Base-by-base conservation (phyloP, 345 rosid genomes). In the Eucalyptus albens region DNA sequence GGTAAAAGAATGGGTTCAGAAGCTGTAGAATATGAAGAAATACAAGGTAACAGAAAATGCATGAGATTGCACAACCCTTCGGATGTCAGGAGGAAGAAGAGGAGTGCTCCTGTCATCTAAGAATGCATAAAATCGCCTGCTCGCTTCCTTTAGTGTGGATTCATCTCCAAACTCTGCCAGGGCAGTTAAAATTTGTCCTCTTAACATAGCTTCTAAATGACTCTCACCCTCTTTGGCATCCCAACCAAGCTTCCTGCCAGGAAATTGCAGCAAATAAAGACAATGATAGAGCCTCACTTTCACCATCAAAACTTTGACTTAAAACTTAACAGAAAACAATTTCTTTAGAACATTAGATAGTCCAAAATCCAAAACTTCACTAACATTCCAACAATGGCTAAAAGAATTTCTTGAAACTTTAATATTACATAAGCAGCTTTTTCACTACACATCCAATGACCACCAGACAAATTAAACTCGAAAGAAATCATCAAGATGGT, bases 161-260 rank as follows among this genome's bases (percentile, higher is more conserved):
- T 93, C 97, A 93, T 96, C 95, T 50, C 99, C 98, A 90, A 93
- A 92, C 62, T 85, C 89, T 87, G 97, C 97, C 89, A 98, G 97
- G 80, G 97, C 99, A 89, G 96, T 92, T 92, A 96, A 91, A 89
- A 98, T 87, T 94, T 98, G 98, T 90, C 98, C 99, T 93, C 99
- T 96, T 93, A 97, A 93, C 99, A 97, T 94, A 53, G 98, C 93
- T 91, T 98, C 97, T 85, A 96, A 95, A 93, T 96, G 99, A 87
- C 97, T 95, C 94, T 98, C 99, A 29, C 98, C 98, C 91, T 91
- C 90, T 91, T 95, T 98, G 89, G 97, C 92, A 26, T 96, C 99
- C 99, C 99, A 98, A 86, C 99, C 97, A 77, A 96, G 98, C 92
- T 92, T 98, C 93, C 99, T 97, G 92, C 45, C 89, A 88, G 86